Evolutionary conservation across 179 eudicot genomes (phyloP), one percentile per base, ranked within the genome.

Genomic region (Spinacia oleracea): DNA sequence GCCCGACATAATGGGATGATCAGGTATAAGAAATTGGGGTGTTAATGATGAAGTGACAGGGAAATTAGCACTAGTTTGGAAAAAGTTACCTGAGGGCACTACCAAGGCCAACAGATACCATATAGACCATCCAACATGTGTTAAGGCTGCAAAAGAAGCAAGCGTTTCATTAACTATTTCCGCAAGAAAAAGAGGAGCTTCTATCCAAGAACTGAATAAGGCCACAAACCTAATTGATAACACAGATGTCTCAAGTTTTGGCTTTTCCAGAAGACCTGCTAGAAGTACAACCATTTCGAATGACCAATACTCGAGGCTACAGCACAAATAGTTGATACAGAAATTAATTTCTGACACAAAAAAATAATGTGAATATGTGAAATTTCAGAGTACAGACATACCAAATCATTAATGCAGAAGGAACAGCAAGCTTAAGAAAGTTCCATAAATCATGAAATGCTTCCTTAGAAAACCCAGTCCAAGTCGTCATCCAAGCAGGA

Each of bases 291-390:
- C 90, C 90, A 88, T 84, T 81, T 92, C 94, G 48, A 89, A 90
- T 15, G 90, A 83, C 97, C 97, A 92, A 62, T 87, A 90, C 75
- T 92, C 97, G 0, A 92, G 81, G 83, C 93, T 92, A 86, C 82
- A 80, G 76, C 58, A 50, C 60, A 68, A 56, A 45, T 29, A 8
- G 0, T 29, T 9, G 40, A 35, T 35, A 35, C 38, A 66, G 5
- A 3, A 14, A 34, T 48, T 6, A 25, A 60, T 9, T 58, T 31
- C 48, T 14, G 0, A 50, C 1, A 35, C 6, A 14, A 51, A n/a
- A 3, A 4, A 21, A 32, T n/a, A n/a, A n/a, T n/a, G n/a, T n/a
- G n/a, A n/a, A n/a, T n/a, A 10, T 21, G n/a, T 18, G 1, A 21
- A 4, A 62, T 62, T 45, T 21, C 45, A 23, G n/a, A 50, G 51